Evolutionary conservation across 1,284 basidiomycete genomes (phyloP), one percentile per base, ranked within the genome.

Genomic region (Tilletia walkeri): DNA sequence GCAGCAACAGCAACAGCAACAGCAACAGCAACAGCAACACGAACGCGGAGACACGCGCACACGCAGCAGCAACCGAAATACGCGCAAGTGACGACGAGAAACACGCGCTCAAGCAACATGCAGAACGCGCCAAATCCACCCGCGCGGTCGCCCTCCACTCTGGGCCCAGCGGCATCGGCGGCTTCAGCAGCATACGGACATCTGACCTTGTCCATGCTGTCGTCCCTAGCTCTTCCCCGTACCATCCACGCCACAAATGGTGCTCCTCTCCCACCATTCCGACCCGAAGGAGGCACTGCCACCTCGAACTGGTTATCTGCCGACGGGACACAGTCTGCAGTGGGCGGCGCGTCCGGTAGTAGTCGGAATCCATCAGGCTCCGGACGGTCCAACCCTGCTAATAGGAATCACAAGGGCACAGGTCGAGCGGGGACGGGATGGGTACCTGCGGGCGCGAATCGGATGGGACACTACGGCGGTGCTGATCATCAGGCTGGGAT

Each of bases 101-200:
- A 30, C 24, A 2, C 24, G 24, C 24, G 24, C 24, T 30, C 24
- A 30, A 30, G 24, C 24, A 30, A 30, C 59, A 38, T 39, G 36
- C 36, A 34, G 12, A 34, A 38, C 34, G 59, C 34, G 12, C 16
- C 59, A 16, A 34, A 34, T 1, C 16, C 59, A 14, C 36, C 59
- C 30, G 59, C 59, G 18, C 36, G 30, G 36, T 70, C 68, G 65
- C 70, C n/a, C 67, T 70, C 71, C 47, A 18, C 69, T 65, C 65
- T 48, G 67, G 68, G 65, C 54, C 68, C 50, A 68, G 63, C 53
- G 68, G 69, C 65, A 69, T 45, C 49, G 54, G 66, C 66, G 59
- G 66, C 48, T 65, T 39, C 41, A 61, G 38, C 41, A 16, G 66
- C 68, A 53, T 69, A 68, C 34, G 34, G 9, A 10, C 59, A 34